Evolutionary conservation across 2,329 filamentous ascomycete species (phyloP), one percentile per base, ranked within the genome.

Genomic region (Fusarium sp.): DNA sequence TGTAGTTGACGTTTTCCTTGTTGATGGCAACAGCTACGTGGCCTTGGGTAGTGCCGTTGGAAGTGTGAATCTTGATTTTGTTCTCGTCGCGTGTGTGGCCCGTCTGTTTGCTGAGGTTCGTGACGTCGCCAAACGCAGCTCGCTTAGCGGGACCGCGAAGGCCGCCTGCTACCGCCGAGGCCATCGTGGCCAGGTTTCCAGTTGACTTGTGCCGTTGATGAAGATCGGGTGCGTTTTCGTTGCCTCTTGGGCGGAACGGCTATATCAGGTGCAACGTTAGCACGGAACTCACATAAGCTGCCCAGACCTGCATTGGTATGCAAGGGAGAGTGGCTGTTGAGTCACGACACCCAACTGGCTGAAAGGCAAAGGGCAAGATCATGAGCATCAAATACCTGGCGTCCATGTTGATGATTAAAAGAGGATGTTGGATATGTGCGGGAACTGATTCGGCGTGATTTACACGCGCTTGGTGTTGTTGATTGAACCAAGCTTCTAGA

Each of bases 181-280:
- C 72, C 77, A 79, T 81, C 43, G 68, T 74, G 34, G 77, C 73
- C 52, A 94, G 76, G 88, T 89, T 83, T 84, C 92, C 83, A 82
- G 91, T 92, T 10, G 95, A 97, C 84, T 97, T 97, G 85, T 95
- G 92, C 73, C 93, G 92, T 78, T 95, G 92, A 78, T 97, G 94
- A 71, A 95, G 85, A 63, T 89, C 66, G 11, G 79, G 80, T 27
- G 77, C 85, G 76, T 89, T 89, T 70, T 86, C 83, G 64, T 83
- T 93, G 90, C 81, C 81, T 73, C 83, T 83, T 65, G 82, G 82
- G 78, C 84, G 82, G 66, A 81, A 83, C 67, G 84, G 84, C 84
- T 86, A 68, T 50, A 68, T 50, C 66, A 62, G 23, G 66, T 43
- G 66, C n/a, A 34, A 61, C 48, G 59, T 79, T 68, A 79, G 77